These are phyloP conservation scores for Penicillium salamii DNA, from an alignment of 495 filamentous ascomycete genomes.

Conservation along the genomic window DNA sequence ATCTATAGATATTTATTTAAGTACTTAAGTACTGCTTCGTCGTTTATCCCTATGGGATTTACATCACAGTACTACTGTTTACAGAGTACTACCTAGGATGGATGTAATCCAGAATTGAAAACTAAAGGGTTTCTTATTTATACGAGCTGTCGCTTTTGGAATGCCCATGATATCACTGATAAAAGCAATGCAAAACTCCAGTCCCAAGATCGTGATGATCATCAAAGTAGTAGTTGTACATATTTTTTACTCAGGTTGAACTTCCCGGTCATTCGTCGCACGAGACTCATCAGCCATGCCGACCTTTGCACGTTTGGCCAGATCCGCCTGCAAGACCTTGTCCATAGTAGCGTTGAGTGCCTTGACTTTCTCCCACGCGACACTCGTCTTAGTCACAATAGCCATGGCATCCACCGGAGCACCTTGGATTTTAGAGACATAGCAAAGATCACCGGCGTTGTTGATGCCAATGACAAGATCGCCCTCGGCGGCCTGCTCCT, in stretches of 20 bases:
- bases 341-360: conserved; percentile 71
- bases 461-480: conserved; percentile 86
- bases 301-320: conserved; percentile 67
- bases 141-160: not conserved
- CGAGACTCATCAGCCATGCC: conserved; percentile 75
- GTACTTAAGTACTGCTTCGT: no score
- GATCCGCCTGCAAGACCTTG: conserved; percentile 69
- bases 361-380: conserved; percentile 75
- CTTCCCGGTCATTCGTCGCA: conserved; percentile 71
- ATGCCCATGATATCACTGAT: not conserved
- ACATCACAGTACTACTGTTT: no score
- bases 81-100: no score
- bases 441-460: conserved; percentile 84
- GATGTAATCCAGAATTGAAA: no score
- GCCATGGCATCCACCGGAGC: conserved; percentile 72
- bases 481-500: conserved; percentile 83
- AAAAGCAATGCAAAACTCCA: conserved; percentile 20
- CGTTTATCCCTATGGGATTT: no score
- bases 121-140: not conserved
- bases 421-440: conserved; percentile 85
- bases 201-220: conserved; percentile 24
- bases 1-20: no score
- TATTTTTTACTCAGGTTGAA: conserved; percentile 5
- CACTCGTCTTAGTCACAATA: conserved; percentile 64
- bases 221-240: conserved; percentile 26